Conservation (phyloP, 2,329 filamentous ascomycete genomes). For the Trichophyton simii region DNA sequence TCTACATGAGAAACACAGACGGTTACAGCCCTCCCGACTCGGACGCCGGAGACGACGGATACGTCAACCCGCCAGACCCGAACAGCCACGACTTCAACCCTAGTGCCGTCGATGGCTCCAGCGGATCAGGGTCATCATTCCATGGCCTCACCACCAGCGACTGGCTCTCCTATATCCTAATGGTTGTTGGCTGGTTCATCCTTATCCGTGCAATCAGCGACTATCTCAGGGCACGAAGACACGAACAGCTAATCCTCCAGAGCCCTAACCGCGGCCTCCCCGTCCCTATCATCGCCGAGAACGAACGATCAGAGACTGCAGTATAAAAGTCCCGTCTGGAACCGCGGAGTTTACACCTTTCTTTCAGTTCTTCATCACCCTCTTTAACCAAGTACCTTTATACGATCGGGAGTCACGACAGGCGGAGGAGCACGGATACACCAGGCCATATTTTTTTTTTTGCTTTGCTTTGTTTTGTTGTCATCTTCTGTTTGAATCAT, state of each 20-base stretch:
- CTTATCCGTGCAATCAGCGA: slow-evolving; percentile 87
- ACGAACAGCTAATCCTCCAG: slow-evolving; percentile 85
- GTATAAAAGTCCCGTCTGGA: slow-evolving; percentile 37
- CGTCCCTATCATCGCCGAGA: slow-evolving; percentile 74
- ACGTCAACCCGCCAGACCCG: slow-evolving; percentile 58
- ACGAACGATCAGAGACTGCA: slow-evolving; percentile 64
- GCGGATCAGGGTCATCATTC: slow-evolving; percentile 19
- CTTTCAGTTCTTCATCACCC: neutral
- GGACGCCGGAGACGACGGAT: slow-evolving; percentile 37
- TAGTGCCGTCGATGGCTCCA: slow-evolving; percentile 43
- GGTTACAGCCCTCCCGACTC: slow-evolving; percentile 27
- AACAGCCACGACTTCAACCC: slow-evolving; percentile 85
- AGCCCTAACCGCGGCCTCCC: slow-evolving; percentile 80
- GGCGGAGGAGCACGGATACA: neutral
- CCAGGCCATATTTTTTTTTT: neutral
- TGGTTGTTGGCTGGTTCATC: slow-evolving; percentile 98
- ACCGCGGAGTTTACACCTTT: neutral
- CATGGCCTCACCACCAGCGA: slow-evolving; percentile 59
- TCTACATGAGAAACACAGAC: slow-evolving; percentile 64
- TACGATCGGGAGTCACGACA: neutral
- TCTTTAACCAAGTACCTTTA: neutral
- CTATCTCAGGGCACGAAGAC: slow-evolving; percentile 72
- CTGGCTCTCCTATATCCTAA: slow-evolving; percentile 82
- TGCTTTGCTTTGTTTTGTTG: neutral
- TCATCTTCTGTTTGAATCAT: neutral